Evolutionary conservation across 1,284 basidiomycete genomes (phyloP).

Genomic region (Cutaneotrichosporon cutaneum): DNA sequence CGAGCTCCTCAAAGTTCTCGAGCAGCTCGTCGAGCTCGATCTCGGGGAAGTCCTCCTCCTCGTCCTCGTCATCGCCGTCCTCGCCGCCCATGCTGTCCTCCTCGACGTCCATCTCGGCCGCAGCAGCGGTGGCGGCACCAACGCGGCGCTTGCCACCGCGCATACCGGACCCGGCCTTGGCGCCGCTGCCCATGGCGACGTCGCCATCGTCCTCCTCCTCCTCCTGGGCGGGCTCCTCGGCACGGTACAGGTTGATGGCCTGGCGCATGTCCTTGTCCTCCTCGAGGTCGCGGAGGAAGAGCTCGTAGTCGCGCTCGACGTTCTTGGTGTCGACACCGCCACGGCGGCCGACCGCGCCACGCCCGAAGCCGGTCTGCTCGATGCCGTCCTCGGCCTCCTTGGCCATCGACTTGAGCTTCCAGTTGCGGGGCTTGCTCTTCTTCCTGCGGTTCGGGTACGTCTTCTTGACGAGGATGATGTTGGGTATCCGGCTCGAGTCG

Average conservation of each 20-base stretch:
- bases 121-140: conserved; percentile 36
- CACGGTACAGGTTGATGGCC: conserved; percentile 85
- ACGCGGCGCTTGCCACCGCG: conserved; percentile 58
- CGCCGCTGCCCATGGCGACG: conserved; percentile 52
- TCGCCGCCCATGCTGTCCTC: conserved; percentile 46
- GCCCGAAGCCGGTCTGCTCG: conserved; percentile 61
- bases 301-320: conserved; percentile 94
- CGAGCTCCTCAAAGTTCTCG: conserved; percentile 76
- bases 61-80: conserved; percentile 63
- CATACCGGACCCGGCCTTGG: conserved; percentile 54
- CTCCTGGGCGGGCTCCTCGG: conserved; percentile 41
- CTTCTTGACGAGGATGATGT: conserved; percentile 93
- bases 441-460: conserved; percentile 91
- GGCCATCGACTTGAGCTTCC: conserved; percentile 90
- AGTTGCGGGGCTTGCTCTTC: conserved; percentile 79
- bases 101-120: conserved; percentile 69
- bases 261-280: conserved; percentile 92
- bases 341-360: conserved; percentile 83
- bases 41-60: conserved; percentile 89
- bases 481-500: conserved; percentile 72
- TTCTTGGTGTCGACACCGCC: conserved; percentile 89
- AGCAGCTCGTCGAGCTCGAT: conserved; percentile 82
- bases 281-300: conserved; percentile 92
- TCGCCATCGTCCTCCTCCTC: conserved; percentile 50
- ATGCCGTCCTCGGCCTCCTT: conserved; percentile 82